Evolutionary conservation across 2,329 filamentous ascomycete species (phyloP), one percentile per base, ranked within the genome.

Genomic region (Lithohypha guttulata): DNA sequence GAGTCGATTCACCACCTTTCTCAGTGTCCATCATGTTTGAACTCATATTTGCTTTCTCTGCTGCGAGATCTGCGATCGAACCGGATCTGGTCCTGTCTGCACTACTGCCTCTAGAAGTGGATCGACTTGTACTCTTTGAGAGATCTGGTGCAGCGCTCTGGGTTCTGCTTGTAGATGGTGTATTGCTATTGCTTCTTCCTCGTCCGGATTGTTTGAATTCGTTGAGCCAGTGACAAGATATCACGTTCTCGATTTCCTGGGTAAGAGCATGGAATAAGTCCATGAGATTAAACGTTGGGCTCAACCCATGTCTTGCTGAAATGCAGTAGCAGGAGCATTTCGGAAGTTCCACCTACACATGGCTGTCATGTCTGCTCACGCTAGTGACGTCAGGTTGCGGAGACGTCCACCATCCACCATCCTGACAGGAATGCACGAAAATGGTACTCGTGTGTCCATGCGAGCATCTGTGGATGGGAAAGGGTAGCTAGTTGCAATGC

Each of bases 1-100:
- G 75, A 3, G 68, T 70, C 42, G 65, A 65, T 56, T 79, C 73
- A 48, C 76, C 76, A 52, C 76, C 75, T 13, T 64, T 63, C 42
- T 69, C 68, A 20, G 71, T 77, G 49, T 75, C 66, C 66, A 79
- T 71, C 28, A 78, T 60, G 13, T 34, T 34, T 3, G 8, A 11
- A 17, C 15, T 22, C 26, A 30, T 41, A 8, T 29, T 29, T 2
- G 5, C 17, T 21, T 13, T 15, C 21, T 22, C 23, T 7, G 6
- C 23, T 11, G 15, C 20, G 3, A 32, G n/a, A 7, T 22, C 27
- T 4, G 14, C 25, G 4, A 26, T 13, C 10, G 29, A 40, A 15
- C 6, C 14, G 17, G 39, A 11, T 9, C 26, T 21, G 22, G n/a
- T 20, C 7, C 23, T 18, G 17, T 29, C 23, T 4, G 21, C 9